Evolutionary conservation across 352 stramenopile genomes (phyloP), one percentile per base, ranked within the genome.

Genomic region (Globisporangium spinosum): DNA sequence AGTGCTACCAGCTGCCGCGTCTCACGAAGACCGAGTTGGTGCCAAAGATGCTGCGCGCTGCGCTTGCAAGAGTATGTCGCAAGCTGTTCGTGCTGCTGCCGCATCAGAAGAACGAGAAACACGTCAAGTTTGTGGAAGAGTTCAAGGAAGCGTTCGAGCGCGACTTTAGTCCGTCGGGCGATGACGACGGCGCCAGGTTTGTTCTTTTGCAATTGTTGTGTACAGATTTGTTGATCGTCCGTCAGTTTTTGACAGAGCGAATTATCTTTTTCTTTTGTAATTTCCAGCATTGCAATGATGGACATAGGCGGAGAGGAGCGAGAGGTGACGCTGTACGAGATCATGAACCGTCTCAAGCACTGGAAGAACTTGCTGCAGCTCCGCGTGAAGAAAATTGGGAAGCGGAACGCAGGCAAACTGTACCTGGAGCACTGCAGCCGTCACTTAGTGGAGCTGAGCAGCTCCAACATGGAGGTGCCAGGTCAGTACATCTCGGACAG

Each of bases 401-500:
- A 90, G 63, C 78, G 82, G 29, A 83, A 88, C 25, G 78, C 82
- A 57, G 86, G 87, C 12, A 92, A 79, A 57, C 67, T 96, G 22
- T 90, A 85, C 23, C 70, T 98, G 17, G 91, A 98, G 68, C 80
- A 90, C 64, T 97, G 89, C 72, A 97, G 89, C 58, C 89, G 89
- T 47, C 89, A 97, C 61, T 68, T 98, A 60, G 89, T 96, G 61
- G 89, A 97, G 75, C 80, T 97, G 4, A 87, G 82, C 70, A 92
- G 76, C 68, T 90, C 88, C 6, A 92, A 83, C 61, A 91, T 98
- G 70, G 93, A 98, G 70, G 87, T 98, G 38, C 93, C 93, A 0
- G 93, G 93, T 2, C 92, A 98, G 78, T 98, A 98, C 68, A 87
- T 95, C 53, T 90, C 88, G 45, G 89, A 97, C 72, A 91, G 79